A percentile compares a stretch with the other conserved stretches of the same genome.
Evolutionary conservation across 371 early-diverging fungal genomes (phyloP).

Genomic region (Mucor saturninus): DNA sequence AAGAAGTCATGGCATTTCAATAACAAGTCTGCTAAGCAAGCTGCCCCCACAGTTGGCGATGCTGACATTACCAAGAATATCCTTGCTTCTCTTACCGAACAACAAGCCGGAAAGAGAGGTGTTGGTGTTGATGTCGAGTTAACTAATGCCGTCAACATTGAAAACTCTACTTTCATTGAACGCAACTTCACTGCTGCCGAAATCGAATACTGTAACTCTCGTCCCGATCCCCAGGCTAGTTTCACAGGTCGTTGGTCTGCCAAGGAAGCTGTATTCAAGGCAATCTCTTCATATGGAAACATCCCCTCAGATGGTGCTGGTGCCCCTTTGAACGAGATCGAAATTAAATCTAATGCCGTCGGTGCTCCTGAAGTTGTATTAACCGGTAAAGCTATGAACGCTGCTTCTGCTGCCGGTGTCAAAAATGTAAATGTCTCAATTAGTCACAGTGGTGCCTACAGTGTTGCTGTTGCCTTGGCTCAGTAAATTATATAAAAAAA

Average conservation of each 20-base stretch:
- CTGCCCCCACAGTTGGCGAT: constrained; percentile 50
- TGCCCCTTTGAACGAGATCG: constrained; percentile 91
- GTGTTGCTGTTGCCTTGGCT: constrained; percentile 86
- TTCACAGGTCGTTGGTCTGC: constrained; percentile 97
- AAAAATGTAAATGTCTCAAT: constrained; percentile 87
- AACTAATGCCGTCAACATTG: constrained; percentile 77
- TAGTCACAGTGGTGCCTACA: constrained; percentile 91
- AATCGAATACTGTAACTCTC: constrained; percentile 77
- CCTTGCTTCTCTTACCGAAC: constrained; percentile 58
- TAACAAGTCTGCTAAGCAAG: constrained; percentile 49
- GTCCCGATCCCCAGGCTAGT: constrained; percentile 83
- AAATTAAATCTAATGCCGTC: constrained; percentile 73
- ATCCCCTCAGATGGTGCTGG: constrained; percentile 83
- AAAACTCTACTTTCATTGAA: constrained; percentile 85
- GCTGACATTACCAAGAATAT: constrained; percentile 67
- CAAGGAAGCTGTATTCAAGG: constrained; percentile 97
- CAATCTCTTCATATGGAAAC: constrained; percentile 74
- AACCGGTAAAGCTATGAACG: constrained; percentile 81
- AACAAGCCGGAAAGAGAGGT: constrained; percentile 67
- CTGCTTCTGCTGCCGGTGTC: constrained; percentile 75
- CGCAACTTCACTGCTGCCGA: constrained; percentile 91
- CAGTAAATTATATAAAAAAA: constrained; percentile 33
- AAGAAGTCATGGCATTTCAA: constrained; percentile 80
- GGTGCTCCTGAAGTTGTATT: constrained; percentile 90
- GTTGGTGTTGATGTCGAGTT: constrained; percentile 96